phyloP scores from a whole-genome alignment of 1,139 yeast species.

The Lodderomyces jiufengensis region DNA sequence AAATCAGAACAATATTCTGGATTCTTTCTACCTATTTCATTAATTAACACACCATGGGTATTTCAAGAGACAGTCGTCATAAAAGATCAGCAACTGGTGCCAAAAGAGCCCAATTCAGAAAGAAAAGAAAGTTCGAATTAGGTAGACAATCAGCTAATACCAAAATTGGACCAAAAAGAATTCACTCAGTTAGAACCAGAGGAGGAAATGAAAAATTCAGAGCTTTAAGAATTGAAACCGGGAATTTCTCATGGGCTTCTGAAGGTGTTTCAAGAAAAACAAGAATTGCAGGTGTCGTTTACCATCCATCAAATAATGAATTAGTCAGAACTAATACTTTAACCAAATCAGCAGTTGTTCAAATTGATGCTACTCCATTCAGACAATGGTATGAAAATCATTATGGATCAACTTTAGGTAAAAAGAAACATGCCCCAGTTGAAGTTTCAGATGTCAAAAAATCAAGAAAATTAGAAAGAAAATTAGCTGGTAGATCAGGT shows the following conservation, averaged over 20 bases:
- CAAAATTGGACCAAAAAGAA: conserved; percentile 98
- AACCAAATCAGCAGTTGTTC: conserved; percentile 98
- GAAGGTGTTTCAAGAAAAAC: conserved; percentile 98
- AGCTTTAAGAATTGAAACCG: conserved; percentile 98
- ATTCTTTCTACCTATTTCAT: too few relatives aligned
- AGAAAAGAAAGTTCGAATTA: conserved; percentile 99
- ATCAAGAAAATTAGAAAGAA: conserved; percentile 85
- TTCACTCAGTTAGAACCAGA: conserved; percentile 98
- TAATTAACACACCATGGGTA: too few relatives aligned
- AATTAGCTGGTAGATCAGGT: conserved; percentile 87
- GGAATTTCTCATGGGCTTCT: conserved; percentile 99
- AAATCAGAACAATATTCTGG: too few relatives aligned
- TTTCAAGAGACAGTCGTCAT: conserved; percentile 99
- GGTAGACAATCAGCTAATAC: conserved; percentile 99
- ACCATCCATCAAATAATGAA: conserved; percentile 99
- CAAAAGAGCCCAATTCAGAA: conserved; percentile 99
- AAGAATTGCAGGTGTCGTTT: conserved; percentile 95
- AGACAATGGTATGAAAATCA: conserved; percentile 99
- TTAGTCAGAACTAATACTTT: conserved; percentile 99
- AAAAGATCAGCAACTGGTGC: conserved; percentile 99
- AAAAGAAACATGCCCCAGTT: conserved; percentile 42
- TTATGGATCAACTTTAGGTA: conserved; percentile 93
- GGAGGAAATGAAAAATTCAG: conserved; percentile 99
- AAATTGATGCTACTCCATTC: conserved; percentile 99
- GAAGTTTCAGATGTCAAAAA: conserved; percentile 56